Percentiles rank a stretch among this genome's conserved stretches.
Evolutionary conservation across 1,284 basidiomycete genomes (phyloP).

Genomic region (Melampsora americana): DNA sequence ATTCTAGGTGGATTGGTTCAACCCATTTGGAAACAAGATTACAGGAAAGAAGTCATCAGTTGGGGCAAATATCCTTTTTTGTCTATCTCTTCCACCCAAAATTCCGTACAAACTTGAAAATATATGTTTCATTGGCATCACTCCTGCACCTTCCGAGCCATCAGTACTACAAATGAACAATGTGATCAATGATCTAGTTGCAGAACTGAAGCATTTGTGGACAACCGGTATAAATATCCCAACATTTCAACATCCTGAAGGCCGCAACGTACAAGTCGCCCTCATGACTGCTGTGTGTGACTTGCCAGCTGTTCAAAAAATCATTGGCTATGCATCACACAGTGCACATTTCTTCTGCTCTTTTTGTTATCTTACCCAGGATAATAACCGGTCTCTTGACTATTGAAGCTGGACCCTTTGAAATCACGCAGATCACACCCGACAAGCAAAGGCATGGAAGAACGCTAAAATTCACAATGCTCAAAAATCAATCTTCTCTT

Average conservation of each 20-base stretch:
- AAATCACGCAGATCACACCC: neutral
- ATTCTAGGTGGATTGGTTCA: too few species aligned
- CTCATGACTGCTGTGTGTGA: slow-evolving; percentile 12
- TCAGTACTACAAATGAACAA: slow-evolving; percentile 15
- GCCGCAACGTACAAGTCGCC: slow-evolving; percentile 4
- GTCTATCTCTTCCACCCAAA: too few species aligned
- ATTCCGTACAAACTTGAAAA: too few species aligned
- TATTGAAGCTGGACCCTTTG: neutral
- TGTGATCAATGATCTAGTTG: too few species aligned
- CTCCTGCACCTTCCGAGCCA: slow-evolving; percentile 8
- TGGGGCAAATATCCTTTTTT: too few species aligned
- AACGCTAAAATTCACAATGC: neutral
- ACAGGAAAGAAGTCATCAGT: too few species aligned
- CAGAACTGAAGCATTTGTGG: slow-evolving; percentile 13
- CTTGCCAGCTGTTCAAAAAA: slow-evolving; percentile 7
- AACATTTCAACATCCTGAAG: neutral
- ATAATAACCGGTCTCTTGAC: neutral
- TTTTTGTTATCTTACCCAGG: slow-evolving; percentile 7
- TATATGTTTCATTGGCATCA: too few species aligned
- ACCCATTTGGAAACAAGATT: too few species aligned
- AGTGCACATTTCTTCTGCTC: too few species aligned
- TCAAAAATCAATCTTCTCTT: neutral
- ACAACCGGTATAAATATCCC: neutral
- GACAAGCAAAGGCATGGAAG: slow-evolving; percentile 18
- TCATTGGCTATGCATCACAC: slow-evolving; percentile 20